Percentiles rank a stretch among this genome's conserved stretches.
phyloP scores from a whole-genome alignment of 345 rosid species.

The Dipteronia dyeriana region DNA sequence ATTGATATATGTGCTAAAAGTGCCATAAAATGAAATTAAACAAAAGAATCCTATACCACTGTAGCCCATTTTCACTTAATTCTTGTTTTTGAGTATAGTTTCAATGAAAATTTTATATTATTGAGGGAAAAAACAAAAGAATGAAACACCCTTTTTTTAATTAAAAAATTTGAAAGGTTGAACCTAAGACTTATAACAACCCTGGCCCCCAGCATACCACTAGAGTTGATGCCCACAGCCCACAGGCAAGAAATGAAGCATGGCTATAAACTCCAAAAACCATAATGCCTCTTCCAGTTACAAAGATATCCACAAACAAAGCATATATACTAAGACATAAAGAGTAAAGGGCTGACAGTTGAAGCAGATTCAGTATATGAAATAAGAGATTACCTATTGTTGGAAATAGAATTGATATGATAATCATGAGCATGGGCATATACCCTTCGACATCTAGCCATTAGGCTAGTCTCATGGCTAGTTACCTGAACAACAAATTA shows the following conservation, averaged over 20 bases:
- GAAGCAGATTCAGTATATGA: background rate
- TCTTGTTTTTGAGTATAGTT: no score
- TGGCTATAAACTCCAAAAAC: no score
- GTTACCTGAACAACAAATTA: slow-evolving; percentile 56
- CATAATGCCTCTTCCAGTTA: no score
- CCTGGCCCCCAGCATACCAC: background rate
- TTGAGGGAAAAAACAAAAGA: no score
- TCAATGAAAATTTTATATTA: no score
- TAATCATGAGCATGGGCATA: slow-evolving; percentile 99
- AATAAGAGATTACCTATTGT: slow-evolving; percentile 64
- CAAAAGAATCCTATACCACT: no score
- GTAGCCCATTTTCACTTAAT: no score
- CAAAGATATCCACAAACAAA: background rate
- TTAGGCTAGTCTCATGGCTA: slow-evolving; percentile 72
- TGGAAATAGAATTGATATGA: slow-evolving; percentile 97
- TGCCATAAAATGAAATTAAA: no score
- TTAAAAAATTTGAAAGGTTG: background rate
- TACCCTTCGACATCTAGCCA: slow-evolving; percentile 94
- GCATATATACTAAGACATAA: background rate
- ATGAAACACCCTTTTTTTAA: no score
- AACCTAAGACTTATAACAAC: background rate
- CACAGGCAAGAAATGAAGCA: no score
- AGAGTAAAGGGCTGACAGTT: background rate
- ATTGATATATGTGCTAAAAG: no score
- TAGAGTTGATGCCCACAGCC: no score